Evolutionary conservation across 495 filamentous ascomycete species (phyloP).

Genomic region (Annulohypoxylon bovei): DNA sequence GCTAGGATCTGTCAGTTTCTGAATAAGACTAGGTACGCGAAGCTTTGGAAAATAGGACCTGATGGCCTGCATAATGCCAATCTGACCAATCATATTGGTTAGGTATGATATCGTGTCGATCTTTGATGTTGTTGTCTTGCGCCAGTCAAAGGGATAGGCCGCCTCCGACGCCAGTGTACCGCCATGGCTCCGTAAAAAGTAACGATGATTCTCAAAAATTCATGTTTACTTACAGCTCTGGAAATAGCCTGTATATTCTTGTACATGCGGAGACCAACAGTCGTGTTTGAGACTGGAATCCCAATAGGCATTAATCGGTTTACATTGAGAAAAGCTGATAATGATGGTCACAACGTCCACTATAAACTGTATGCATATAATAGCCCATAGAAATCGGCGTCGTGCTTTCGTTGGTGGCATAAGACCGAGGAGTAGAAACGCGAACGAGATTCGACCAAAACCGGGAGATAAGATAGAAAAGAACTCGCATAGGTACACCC

Average conservation of each 20-base stretch:
- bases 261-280: not conserved
- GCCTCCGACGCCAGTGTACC: no score
- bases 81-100: no score
- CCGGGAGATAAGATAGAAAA: not conserved
- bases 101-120: no score
- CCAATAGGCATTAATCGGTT: not conserved
- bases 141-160: no score
- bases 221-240: not conserved
- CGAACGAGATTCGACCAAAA: not conserved
- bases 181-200: no score
- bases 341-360: not conserved
- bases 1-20: not conserved
- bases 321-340: not conserved
- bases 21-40: no score
- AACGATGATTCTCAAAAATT: not conserved
- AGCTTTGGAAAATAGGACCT: no score
- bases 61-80: no score
- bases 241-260: not conserved
- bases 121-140: no score
- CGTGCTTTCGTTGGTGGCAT: not conserved
- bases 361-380: not conserved
- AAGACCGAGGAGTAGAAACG: not conserved
- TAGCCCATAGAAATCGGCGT: not conserved
- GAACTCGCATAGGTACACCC: not conserved
- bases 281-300: not conserved